phyloP scores from a whole-genome alignment of 257 asterid species.

The Solanum clarkiae region DNA sequence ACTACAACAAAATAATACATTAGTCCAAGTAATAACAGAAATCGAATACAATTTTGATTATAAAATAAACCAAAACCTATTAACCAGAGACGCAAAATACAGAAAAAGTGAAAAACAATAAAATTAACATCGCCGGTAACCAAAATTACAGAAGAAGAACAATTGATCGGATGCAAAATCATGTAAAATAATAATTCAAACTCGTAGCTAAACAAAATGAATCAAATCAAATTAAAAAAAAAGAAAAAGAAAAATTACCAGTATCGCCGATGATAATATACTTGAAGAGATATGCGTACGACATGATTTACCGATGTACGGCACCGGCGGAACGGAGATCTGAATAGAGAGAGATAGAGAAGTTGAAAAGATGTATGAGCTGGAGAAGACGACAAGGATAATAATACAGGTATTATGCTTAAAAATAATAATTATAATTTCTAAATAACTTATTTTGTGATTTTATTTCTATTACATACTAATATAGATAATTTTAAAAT shows the following conservation, averaged over 20 bases:
- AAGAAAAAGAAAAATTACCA: conserved; percentile 5
- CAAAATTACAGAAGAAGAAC: neutral
- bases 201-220: neutral
- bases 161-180: neutral
- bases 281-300: conserved; percentile 63
- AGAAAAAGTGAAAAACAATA: neutral
- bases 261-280: conserved; percentile 64
- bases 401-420: neutral
- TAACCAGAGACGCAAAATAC: neutral
- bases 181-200: neutral
- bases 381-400: neutral
- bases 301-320: conserved; percentile 17
- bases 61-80: too few species aligned
- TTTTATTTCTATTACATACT: too few species aligned
- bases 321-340: neutral
- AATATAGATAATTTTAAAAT: too few species aligned
- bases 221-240: neutral
- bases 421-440: too few species aligned
- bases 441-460: too few species aligned
- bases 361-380: neutral
- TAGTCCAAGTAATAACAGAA: too few species aligned
- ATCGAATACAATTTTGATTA: too few species aligned
- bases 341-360: neutral
- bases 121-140: neutral
- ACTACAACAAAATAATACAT: too few species aligned